Evolutionary conservation across 2,329 filamentous ascomycete genomes (phyloP), one percentile per base, ranked within the genome.

Genomic region (Phoma sp.): DNA sequence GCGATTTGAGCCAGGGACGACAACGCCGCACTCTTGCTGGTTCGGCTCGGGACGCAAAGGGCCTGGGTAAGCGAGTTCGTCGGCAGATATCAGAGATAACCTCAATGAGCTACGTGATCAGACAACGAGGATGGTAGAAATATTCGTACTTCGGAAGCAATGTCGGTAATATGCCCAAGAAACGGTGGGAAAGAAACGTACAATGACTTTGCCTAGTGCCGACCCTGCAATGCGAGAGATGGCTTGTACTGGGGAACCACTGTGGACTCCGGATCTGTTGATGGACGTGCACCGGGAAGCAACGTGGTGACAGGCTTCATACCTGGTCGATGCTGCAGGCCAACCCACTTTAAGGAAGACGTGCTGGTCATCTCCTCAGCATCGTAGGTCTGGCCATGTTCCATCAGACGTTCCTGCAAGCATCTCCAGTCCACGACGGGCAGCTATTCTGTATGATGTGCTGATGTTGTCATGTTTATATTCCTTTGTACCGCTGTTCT

Each of bases 281-380:
- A 40, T 17, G 34, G 45, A 39, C 34, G 45, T 45, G 45, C 45
- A 30, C 18, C 34, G 51, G 45, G 39, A 43, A 49, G 51, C 15
- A 54, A 54, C 51, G 45, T 54, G 51, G 51, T 49, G 49, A 40
- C 51, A 49, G 39, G 45, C 51, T 45, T 54, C 28, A 39, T 12
- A 18, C 38, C 51, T 48, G 39, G 51, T 47, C 45, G 26, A 12
- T 32, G 34, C 43, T 53, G 43, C 33, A 29, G 28, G 33, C 39
- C 43, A 48, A 33, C 4, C 43, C 45, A 21, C 14, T 43, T 39
- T 17, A 2, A 45, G 51, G 37, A 20, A 34, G 7, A 17, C 17
- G 15, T 15, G 23, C 42, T 21, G 47, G 39, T 39, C 10, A 45
- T 25, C 6, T 33, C 20, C 4, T 51, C 15, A 29, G 33, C 33